These are phyloP conservation scores for Coemansia sp. DNA, from an alignment of 192 early-diverging fungal species.

Conservation along the genomic window DNA sequence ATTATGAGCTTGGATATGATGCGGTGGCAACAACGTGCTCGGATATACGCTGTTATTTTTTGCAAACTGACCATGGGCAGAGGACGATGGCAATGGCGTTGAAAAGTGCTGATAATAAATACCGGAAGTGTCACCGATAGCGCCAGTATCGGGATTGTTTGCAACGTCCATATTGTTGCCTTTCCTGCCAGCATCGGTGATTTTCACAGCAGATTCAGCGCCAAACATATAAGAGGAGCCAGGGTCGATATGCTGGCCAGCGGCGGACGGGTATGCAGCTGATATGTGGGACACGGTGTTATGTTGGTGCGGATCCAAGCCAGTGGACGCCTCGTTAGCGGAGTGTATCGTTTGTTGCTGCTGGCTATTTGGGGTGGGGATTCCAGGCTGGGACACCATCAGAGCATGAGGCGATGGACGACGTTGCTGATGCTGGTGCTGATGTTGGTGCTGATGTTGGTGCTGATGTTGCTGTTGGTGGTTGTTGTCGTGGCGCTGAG, in stretches of 20 bases:
- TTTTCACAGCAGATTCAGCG: not conserved
- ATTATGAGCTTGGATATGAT: conserved; percentile 23
- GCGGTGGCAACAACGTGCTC: conserved; percentile 30
- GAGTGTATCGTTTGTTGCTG: not conserved
- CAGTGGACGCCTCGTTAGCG: not conserved
- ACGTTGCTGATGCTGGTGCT: not conserved
- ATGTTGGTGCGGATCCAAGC: not conserved
- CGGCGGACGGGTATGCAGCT: not conserved
- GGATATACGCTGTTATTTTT: conserved; percentile 20
- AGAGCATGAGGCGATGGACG: not conserved
- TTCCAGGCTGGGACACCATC: conserved; percentile 7
- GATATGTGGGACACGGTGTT: not conserved
- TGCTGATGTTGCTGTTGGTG: conserved; percentile 2
- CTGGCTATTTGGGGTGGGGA: conserved; percentile 7
- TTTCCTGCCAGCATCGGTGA: not conserved
- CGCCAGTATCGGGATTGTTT: not conserved
- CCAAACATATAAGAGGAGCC: conserved; percentile 4
- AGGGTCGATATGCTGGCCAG: conserved; percentile 1
- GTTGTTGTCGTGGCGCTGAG: not conserved
- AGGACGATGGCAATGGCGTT: not conserved
- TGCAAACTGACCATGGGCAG: not conserved
- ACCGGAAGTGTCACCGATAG: not conserved
- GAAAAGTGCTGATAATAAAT: not conserved
- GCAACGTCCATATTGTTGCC: not conserved
- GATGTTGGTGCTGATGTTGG: conserved; percentile 11